Evolutionary conservation across 306 rosid species (phyloP), one percentile per base, ranked within the genome.

Genomic region (Hylodesmum podocarpum): DNA sequence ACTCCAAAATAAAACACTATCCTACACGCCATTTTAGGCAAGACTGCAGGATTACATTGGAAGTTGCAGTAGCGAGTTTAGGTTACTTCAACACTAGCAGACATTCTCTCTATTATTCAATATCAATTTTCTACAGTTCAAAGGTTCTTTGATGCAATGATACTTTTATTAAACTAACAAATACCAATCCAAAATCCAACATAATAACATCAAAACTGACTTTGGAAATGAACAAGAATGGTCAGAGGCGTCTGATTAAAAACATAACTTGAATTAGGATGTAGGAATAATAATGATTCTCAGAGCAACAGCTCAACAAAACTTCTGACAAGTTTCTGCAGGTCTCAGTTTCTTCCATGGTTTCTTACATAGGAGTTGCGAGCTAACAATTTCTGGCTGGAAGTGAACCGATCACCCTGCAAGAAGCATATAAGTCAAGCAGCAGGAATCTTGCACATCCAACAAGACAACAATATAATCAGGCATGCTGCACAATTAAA

Each of bases 361-460:
- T 90, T 88, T 92, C 85, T 84, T 66, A 90, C 90, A 58, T 79
- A 85, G 58, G 97, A 92, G 72, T 80, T 91, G 75, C 78, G 85
- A 37, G 80, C 86, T 54, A 86, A 84, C 76, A 86, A 82, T 81
- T 90, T 92, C 85, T 88, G 82, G 80, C 84, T 77, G 47, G 86
- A 85, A 75, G 83, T 50, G 43, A 80, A 80, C 77, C 88, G 92
- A 43, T 89, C 98, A 80, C 91, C 98, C 98, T 95, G 90, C 49
- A 80, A 72, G 61, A 84, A 51, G 43, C 72, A 79, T 12, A 37
- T 18, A 15, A 19, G 81, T 72, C 59, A 51, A 73, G 64, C 10
- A 1, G 22, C 21, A 73, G 37, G 62, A 78, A 81, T 25, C 40
- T 51, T 84, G 18, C 36, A 66, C 47, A 76, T 66, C 11, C 72